These are phyloP conservation scores for Hypericum androsaemum DNA, from an alignment of 345 rosid species.

Conservation along the genomic window DNA sequence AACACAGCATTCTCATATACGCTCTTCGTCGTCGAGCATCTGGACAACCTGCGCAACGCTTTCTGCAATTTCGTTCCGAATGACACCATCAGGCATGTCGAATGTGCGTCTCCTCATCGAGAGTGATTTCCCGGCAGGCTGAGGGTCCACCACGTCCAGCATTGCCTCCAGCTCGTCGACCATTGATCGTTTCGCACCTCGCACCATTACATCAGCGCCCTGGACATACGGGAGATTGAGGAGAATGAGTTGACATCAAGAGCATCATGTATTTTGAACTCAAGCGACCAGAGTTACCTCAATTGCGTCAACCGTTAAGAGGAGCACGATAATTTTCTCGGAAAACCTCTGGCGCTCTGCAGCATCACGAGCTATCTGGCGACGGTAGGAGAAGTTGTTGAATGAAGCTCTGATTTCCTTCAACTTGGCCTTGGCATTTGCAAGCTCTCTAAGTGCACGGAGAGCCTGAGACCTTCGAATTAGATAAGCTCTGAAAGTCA, in stretches of 20 bases:
- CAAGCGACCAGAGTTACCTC: conserved; percentile 86
- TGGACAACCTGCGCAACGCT: conserved; percentile 79
- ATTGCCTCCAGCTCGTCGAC: conserved; percentile 86
- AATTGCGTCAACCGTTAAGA: conserved; percentile 86
- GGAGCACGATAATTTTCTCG: conserved; percentile 82
- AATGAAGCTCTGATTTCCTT: conserved; percentile 76
- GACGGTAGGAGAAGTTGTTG: conserved; percentile 75
- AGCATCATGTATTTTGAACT: too few relatives aligned
- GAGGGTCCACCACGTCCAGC: conserved; percentile 87
- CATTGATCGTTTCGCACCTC: conserved; percentile 74
- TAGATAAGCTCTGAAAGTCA: conserved; percentile 66
- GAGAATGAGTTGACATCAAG: background rate
- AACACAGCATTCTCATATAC: conserved; percentile 21
- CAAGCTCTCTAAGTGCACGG: conserved; percentile 86
- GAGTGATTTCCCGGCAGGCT: conserved; percentile 51
- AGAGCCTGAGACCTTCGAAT: conserved; percentile 68
- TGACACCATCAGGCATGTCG: conserved; percentile 68
- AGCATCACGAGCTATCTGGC: conserved; percentile 52
- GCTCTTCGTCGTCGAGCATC: conserved; percentile 56
- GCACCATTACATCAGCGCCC: conserved; percentile 83
- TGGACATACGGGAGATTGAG: conserved; percentile 8
- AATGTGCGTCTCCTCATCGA: conserved; percentile 81
- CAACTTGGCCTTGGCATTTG: conserved; percentile 78
- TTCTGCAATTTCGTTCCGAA: conserved; percentile 62
- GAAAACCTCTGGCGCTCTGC: conserved; percentile 80